phyloP scores from a whole-genome alignment of 768 basidiomycete genomes.

The Suillus sp. region DNA sequence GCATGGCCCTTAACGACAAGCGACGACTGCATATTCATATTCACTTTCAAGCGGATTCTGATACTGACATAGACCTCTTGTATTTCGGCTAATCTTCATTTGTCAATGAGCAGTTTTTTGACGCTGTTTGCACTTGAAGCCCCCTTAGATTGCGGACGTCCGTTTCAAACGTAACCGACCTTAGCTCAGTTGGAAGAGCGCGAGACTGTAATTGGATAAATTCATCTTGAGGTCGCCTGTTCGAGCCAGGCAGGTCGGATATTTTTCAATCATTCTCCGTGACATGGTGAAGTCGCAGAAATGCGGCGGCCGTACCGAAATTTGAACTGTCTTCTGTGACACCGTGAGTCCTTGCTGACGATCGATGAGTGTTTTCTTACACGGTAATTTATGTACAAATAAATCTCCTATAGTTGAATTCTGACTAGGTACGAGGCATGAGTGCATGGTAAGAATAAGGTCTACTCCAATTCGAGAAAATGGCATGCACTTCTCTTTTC shows the following conservation, averaged over 20 bases:
- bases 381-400: no score
- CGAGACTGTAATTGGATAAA: slow-evolving; percentile 44
- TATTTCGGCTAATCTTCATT: slow-evolving; percentile 12
- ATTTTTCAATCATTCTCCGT: no score
- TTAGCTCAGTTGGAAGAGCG: slow-evolving; percentile 54
- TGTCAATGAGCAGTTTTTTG: not conserved
- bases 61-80: slow-evolving; percentile 5
- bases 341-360: no score
- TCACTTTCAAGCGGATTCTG: slow-evolving; percentile 9
- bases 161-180: slow-evolving; percentile 13
- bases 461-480: no score
- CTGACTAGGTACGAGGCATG: no score
- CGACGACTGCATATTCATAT: slow-evolving; percentile 13
- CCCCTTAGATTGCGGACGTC: not conserved
- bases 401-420: no score
- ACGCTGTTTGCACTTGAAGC: not conserved
- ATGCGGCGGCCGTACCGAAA: no score
- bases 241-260: slow-evolving; percentile 45
- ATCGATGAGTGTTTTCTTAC: no score
- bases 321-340: no score
- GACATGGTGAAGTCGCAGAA: no score
- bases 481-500: no score
- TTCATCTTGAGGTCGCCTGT: slow-evolving; percentile 48
- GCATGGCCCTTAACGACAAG: slow-evolving; percentile 6
- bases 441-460: no score